Evolutionary conservation across 2,329 filamentous ascomycete genomes (phyloP).

Genomic region (Gaeumannomyces tritici): DNA sequence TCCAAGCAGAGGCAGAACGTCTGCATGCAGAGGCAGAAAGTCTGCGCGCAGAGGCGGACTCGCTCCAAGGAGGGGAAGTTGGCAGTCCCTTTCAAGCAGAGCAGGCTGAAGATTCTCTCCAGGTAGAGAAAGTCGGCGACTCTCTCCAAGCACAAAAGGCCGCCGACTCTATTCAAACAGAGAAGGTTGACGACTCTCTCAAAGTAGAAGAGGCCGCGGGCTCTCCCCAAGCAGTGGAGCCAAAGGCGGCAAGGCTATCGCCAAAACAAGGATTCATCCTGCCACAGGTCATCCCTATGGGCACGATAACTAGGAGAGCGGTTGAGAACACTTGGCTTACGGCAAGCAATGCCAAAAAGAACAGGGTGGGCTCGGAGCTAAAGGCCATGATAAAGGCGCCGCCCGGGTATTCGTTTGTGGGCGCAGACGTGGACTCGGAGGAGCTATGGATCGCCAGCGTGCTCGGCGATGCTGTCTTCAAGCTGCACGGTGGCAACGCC

Average conservation of each 20-base stretch:
- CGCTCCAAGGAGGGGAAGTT: too few species aligned
- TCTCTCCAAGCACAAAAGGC: too few species aligned
- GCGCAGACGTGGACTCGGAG: constrained; percentile 93
- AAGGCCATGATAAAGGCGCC: constrained; percentile 96
- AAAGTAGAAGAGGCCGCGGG: too few species aligned
- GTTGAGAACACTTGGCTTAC: constrained; percentile 99
- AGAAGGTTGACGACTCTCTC: too few species aligned
- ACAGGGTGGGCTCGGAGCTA: constrained; percentile 89
- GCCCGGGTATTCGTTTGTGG: constrained; percentile 84
- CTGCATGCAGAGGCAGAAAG: constrained; percentile 1
- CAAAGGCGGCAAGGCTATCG: constrained; percentile 9
- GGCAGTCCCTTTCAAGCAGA: too few species aligned
- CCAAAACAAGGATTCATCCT: constrained; percentile 67
- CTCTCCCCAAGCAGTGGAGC: not conserved
- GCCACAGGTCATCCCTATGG: constrained; percentile 96
- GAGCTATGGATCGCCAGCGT: constrained; percentile 97
- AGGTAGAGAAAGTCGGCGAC: too few species aligned
- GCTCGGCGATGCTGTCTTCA: constrained; percentile 88
- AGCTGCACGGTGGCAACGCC: constrained; percentile 90
- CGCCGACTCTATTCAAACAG: too few species aligned
- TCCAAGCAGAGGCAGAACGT: not conserved
- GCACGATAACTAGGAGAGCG: constrained; percentile 85
- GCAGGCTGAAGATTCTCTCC: too few species aligned
- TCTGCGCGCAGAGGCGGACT: too few species aligned
- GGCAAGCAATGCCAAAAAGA: constrained; percentile 92